Base-by-base conservation (phyloP, 1,139 yeast genomes). In the Pichia sp. region DNA sequence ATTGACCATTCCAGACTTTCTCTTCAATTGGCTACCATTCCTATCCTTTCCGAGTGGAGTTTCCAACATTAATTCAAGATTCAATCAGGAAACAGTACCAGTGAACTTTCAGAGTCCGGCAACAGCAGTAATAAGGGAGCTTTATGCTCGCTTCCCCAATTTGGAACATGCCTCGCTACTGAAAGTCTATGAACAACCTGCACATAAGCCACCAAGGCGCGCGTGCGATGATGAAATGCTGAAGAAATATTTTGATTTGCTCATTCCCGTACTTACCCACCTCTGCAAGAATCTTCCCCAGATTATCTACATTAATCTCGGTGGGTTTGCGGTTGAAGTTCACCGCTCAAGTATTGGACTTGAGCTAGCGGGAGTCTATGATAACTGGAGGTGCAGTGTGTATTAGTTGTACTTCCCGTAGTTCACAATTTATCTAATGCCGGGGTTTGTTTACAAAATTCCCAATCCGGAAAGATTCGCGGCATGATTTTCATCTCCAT, bases 11-110 rank as follows among this genome's bases (percentile, higher is more conserved):
- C 57, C 60, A 2, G 60, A 55, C 36, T 55, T 44, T 24, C 41
- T 55, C 22, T 55, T 48, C 36, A 55, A 53, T 26, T 55, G 59
- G 59, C 45, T 52, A 33, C 52, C 55, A 7, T 55, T 53, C 30
- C 29, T 51, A n/a, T n/a, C n/a, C n/a, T n/a, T n/a, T n/a, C n/a
- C n/a, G 7, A 26, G 19, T 4, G 30, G 29, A 8, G 43, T 42
- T 3, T 5, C 16, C 5, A 6, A 35, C 5, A 26, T 34, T 12
- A 33, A 30, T 27, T 10, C 14, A 22, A 29, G 29, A 3, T 34
- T 29, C 26, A 30, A 31, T 32, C 20, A 22, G 14, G 17, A 13
- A 13, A 18, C 8, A 7, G 15, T 11, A 15, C 13, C 27, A 13
- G 30, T 29, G 15, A 15, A 37, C 20, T 35, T 32, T 19, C 24